A percentile compares a stretch with the other conserved stretches of the same genome.
These are phyloP conservation scores for Cladorrhinum sp. DNA, from an alignment of 2,329 filamentous ascomycete genomes.

Conservation along the genomic window DNA sequence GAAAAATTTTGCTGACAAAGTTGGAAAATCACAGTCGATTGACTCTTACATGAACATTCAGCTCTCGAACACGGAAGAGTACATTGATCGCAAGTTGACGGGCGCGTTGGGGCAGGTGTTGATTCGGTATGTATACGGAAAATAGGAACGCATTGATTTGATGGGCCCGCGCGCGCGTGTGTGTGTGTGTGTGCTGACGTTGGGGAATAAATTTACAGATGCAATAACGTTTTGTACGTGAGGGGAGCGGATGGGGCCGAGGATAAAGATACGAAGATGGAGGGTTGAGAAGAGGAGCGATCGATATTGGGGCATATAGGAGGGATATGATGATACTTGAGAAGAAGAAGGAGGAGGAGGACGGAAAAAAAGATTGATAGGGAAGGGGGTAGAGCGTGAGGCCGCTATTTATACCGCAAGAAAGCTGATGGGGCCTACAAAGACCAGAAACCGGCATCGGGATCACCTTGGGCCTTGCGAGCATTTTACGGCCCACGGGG, in stretches of 20 bases:
- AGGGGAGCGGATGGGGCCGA: conserved; percentile 53
- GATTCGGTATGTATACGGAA: conserved; percentile 61
- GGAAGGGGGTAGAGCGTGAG: background rate
- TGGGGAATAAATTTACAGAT: conserved; percentile 19
- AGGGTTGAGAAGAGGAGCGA: conserved; percentile 37
- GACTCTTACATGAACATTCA: conserved; percentile 99
- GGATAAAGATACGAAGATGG: conserved; percentile 59
- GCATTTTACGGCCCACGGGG: no score
- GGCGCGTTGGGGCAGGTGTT: conserved; percentile 86
- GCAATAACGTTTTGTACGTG: conserved; percentile 96
- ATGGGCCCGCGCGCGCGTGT: no score
- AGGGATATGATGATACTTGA: background rate
- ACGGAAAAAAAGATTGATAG: background rate
- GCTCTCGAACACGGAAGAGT: conserved; percentile 86
- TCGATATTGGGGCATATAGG: background rate
- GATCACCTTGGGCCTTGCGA: no score
- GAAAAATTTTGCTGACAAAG: background rate
- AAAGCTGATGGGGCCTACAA: no score
- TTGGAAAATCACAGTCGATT: conserved; percentile 63
- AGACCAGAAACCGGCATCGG: no score
- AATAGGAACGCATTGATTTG: no score
- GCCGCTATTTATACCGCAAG: no score
- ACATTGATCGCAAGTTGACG: conserved; percentile 80
- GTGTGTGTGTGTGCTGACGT: background rate
- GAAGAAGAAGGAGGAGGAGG: background rate